A percentile compares a stretch with the other conserved stretches of the same genome.
phyloP scores from a whole-genome alignment of 257 asterid genomes.

The Solanum piurae region DNA sequence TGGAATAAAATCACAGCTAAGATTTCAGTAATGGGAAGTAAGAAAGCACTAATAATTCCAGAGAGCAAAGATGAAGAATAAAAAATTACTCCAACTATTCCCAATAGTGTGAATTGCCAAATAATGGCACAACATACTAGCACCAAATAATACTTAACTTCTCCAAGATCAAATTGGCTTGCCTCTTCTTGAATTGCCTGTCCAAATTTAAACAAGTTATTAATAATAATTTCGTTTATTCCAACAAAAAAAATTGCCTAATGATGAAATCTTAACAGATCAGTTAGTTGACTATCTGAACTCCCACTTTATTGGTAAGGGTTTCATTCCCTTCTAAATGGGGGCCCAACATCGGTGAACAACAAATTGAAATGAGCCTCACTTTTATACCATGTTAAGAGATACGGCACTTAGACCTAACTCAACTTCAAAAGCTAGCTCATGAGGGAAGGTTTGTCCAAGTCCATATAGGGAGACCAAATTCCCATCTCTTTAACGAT shows the following conservation, averaged over 20 bases:
- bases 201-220: neutral
- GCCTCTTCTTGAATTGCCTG: slow-evolving; percentile 12
- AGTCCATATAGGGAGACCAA: too few species aligned
- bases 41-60: neutral
- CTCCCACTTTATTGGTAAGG: too few species aligned
- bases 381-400: too few species aligned
- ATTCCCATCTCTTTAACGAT: too few species aligned
- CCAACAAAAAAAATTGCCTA: neutral
- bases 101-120: neutral
- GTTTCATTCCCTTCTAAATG: too few species aligned
- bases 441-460: too few species aligned
- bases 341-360: too few species aligned
- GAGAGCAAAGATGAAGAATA: neutral
- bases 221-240: too few species aligned
- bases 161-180: neutral
- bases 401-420: too few species aligned
- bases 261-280: neutral
- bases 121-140: neutral
- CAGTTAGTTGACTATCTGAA: too few species aligned
- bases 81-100: neutral
- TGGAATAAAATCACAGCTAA: neutral
- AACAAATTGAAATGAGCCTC: too few species aligned
- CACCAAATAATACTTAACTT: neutral
- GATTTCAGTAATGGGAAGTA: neutral
- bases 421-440: too few species aligned